Evolutionary conservation across 306 rosid species (phyloP), one percentile per base, ranked within the genome.

Genomic region (Senna tora): DNA sequence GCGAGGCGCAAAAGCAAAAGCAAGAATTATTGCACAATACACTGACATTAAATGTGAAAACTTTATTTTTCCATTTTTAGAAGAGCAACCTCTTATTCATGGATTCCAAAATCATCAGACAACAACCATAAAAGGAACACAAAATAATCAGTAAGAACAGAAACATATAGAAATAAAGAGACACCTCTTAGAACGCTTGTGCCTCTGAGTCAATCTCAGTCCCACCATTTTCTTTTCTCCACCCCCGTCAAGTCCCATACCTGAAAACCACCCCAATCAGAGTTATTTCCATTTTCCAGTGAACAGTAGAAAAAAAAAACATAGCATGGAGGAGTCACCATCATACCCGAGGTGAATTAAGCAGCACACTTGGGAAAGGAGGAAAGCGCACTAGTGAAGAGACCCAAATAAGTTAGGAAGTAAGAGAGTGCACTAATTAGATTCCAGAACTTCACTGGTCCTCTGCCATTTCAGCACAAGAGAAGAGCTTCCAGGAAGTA

Each of bases 111-210:
- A 72, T 82, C 64, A 63, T 25, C 45, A 54, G 41, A 63, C 25
- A 9, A 10, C 16, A 56, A 30, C 58, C 42, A 64, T 64, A 15
- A 64, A 82, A 75, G 11, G 70, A 80, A 41, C 69, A 22, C 69
- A 53, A 53, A 65, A 66, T 52, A 46, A 45, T 67, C 42, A 85
- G 81, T 43, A 79, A 20, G 30, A 54, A 34, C 75, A 46, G 32
- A 57, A 32, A 43, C 7, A 65, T 54, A 41, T 20, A 38, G 33
- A 78, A 72, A 60, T 21, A 56, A 63, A 82, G 20, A 64, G 41
- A 45, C 52, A 93, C 97, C 99, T 94, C 82, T 77, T 82, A 28
- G 95, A 94, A 77, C 97, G 96, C 71, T 77, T 91, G 83, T 82
- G 98, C 43, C 71, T 76, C 68, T 90, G 74, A 65, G 78, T 80